Evolutionary conservation across 192 early-diverging fungal species (phyloP), one percentile per base, ranked within the genome.

Genomic region (Linnemannia hyalina): DNA sequence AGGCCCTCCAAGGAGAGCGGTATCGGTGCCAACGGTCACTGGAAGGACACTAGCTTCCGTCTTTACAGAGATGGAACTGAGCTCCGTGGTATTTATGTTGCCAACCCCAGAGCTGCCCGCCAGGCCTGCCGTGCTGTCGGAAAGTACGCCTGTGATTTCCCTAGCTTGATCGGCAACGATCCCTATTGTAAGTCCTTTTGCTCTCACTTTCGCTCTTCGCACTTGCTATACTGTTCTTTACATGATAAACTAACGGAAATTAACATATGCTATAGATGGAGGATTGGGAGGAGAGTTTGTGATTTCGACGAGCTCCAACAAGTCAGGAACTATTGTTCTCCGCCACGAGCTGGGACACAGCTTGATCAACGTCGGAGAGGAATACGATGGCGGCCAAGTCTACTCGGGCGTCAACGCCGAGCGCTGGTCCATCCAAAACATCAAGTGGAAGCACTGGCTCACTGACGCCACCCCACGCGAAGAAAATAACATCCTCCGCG

Each of bases 31-130:
- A 82, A 89, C 23, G 91, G 91, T 5, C 80, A 83, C 26, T 90
- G 91, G 72, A 88, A 82, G 65, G 82, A 93, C 70, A 93, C 93
- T 18, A 80, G 86, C 32, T 93, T 93, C 84, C 90, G 90, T 22
- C 86, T 93, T n/a, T 93, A 92, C 75, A 76, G 93, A 40, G 93
- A 93, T 55, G 93, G 93, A 11, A 93, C 93, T 4, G 93, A 93
- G 68, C 83, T 93, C 15, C 87, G 93, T 26, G 93, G 93, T 13
- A 92, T 93, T 54, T 93, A 93, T 42, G 74, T 68, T 68, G 88
- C 91, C 4, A 89, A 93, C 54, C 88, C 90, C 42, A 47, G 73
- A 23, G 87, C 75, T 38, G 91, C 91, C n/a, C 82, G 92, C 26
- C 68, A 85, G 49, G 89, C 89, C 0, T 93, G 93, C 82, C 87